phyloP scores from a whole-genome alignment of 2,329 filamentous ascomycete species.

The Botrytis elliptica region DNA sequence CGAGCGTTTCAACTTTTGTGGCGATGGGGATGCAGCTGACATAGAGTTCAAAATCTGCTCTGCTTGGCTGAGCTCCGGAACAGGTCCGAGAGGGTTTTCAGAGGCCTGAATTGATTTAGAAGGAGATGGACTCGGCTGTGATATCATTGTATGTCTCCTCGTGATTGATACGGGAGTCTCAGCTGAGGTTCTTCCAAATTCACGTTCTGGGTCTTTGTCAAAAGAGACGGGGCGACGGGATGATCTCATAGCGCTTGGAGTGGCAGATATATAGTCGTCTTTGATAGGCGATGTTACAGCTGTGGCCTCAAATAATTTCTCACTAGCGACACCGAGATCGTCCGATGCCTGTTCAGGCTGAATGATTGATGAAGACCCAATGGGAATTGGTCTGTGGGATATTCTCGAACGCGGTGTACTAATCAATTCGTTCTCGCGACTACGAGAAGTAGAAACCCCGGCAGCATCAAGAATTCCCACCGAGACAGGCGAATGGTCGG shows the following conservation, averaged over 20 bases:
- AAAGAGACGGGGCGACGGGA: not conserved
- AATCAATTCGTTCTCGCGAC: not conserved
- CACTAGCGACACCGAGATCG: not conserved
- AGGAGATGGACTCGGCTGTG: conserved; percentile 8
- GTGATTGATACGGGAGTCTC: conserved; percentile 4
- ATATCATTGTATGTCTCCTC: conserved; percentile 7
- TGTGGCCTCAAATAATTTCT: not conserved
- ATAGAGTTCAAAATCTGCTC: conserved; percentile 58
- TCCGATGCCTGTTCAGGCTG: not conserved
- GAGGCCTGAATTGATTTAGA: conserved; percentile 14
- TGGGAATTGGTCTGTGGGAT: conserved; percentile 9
- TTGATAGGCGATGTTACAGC: too few relatives aligned
- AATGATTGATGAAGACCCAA: conserved; percentile 1
- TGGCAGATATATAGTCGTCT: not conserved
- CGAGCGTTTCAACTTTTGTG: conserved; percentile 54
- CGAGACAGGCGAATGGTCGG: not conserved
- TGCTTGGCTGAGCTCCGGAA: conserved; percentile 45
- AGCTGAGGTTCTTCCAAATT: not conserved
- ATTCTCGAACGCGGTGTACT: conserved; percentile 4
- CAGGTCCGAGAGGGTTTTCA: not conserved
- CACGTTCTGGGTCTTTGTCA: not conserved
- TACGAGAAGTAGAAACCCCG: not conserved
- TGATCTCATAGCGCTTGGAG: not conserved
- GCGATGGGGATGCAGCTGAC: conserved; percentile 56
- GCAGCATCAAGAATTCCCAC: not conserved